A percentile compares a stretch with the other conserved stretches of the same genome.
Evolutionary conservation across 192 early-diverging fungal species (phyloP).

Genomic region (Lobosporangium transversale): DNA sequence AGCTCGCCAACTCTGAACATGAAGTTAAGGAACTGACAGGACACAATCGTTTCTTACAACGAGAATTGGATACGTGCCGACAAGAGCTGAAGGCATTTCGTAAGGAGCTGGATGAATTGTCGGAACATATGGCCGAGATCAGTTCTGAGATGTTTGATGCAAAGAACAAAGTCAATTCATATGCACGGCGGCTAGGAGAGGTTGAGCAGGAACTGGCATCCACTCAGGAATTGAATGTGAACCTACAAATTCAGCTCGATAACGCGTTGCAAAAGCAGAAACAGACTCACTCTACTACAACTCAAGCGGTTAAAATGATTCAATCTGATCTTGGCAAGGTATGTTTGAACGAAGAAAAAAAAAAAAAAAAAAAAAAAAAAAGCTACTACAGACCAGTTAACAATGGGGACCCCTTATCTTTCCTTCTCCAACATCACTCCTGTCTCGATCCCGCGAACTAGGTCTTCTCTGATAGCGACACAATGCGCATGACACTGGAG

Average conservation of each 20-base stretch:
- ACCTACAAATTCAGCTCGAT: constrained; percentile 61
- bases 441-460: too few relatives aligned
- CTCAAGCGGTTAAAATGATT: constrained; percentile 66
- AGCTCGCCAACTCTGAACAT: constrained; percentile 45
- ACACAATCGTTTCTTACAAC: constrained; percentile 59
- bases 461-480: constrained; percentile 64
- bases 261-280: constrained; percentile 65
- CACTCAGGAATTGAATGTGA: constrained; percentile 67
- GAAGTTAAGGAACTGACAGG: constrained; percentile 54
- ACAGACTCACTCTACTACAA: constrained; percentile 65
- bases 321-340: constrained; percentile 67
- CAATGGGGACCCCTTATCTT: too few relatives aligned
- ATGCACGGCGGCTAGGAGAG: constrained; percentile 65
- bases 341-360: too few relatives aligned
- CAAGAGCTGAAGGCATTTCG: constrained; percentile 64
- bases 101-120: constrained; percentile 63
- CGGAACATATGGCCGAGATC: constrained; percentile 69
- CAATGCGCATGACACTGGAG: constrained; percentile 58
- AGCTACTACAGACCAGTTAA: too few relatives aligned
- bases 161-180: constrained; percentile 60
- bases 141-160: constrained; percentile 67
- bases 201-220: constrained; percentile 64
- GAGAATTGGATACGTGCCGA: constrained; percentile 61
- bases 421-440: too few relatives aligned
- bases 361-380: too few relatives aligned